Percentiles rank a stretch among this genome's conserved stretches.
phyloP scores from a whole-genome alignment of 805 yeast genomes.

The Suhomyces tanzawaensis region DNA sequence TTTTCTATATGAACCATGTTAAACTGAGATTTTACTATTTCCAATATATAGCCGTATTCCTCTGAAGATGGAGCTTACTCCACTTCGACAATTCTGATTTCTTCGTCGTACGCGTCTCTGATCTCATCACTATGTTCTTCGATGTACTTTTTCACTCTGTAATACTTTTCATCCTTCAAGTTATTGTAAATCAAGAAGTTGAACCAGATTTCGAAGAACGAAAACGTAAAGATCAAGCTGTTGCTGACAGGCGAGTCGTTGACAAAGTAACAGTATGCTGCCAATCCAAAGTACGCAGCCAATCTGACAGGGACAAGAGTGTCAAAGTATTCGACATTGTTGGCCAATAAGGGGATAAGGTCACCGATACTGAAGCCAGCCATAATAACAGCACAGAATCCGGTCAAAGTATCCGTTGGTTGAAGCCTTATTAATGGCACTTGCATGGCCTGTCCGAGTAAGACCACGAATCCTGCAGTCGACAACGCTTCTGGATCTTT shows the following conservation, averaged over 20 bases:
- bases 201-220: constrained; percentile 69
- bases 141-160: constrained; percentile 42
- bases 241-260: constrained; percentile 52
- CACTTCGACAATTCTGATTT: constrained; percentile 30
- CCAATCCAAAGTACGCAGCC: constrained; percentile 46
- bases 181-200: constrained; percentile 60
- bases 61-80: too few relatives aligned
- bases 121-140: constrained; percentile 39
- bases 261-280: constrained; percentile 48
- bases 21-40: too few relatives aligned
- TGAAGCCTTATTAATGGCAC: constrained; percentile 34
- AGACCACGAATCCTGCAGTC: constrained; percentile 45
- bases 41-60: too few relatives aligned
- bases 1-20: too few relatives aligned
- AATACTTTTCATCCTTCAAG: constrained; percentile 61
- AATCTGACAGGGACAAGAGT: constrained; percentile 59
- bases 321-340: constrained; percentile 52
- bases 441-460: constrained; percentile 60
- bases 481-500: constrained; percentile 47
- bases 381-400: constrained; percentile 48
- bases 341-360: constrained; percentile 53
- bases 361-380: constrained; percentile 49
- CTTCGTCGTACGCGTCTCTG: constrained; percentile 26
- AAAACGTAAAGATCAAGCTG: constrained; percentile 56
- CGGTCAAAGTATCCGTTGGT: constrained; percentile 44